Percentiles rank a stretch among this genome's conserved stretches.
Conservation (phyloP, 345 rosid species). For the Reutealis trisperma region DNA sequence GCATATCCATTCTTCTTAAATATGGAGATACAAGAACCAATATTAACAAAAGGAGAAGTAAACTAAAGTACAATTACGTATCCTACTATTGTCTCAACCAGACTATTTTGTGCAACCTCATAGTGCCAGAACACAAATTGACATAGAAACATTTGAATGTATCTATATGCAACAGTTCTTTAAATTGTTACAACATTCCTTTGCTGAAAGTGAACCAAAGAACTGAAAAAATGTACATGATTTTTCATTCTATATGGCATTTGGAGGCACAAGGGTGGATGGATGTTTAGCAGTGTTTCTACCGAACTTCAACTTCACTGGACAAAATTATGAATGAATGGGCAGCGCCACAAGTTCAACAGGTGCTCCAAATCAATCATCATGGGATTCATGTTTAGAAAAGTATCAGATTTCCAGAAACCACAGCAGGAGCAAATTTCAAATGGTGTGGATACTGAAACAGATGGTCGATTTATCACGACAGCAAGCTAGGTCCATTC, state of each 20-base stretch:
- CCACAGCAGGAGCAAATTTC: conserved; percentile 7
- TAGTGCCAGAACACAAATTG: background rate
- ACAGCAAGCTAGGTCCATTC: conserved; percentile 69
- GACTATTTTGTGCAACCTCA: background rate
- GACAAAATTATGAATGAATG: background rate
- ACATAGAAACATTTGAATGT: background rate
- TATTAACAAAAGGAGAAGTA: background rate
- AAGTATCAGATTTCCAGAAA: conserved; percentile 15
- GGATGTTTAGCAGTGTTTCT: conserved; percentile 1
- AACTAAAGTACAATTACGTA: background rate
- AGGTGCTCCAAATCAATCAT: background rate
- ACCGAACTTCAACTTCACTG: conserved; percentile 12
- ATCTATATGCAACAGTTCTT: conserved; percentile 11
- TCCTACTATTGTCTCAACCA: background rate
- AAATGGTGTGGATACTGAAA: background rate
- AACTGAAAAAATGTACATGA: conserved; percentile 27
- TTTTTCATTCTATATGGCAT: background rate
- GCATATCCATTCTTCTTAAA: too few relatives aligned
- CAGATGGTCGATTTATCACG: conserved; percentile 38
- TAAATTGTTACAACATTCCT: conserved; percentile 14
- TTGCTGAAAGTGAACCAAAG: conserved; percentile 19
- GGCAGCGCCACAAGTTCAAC: background rate
- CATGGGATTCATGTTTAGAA: background rate
- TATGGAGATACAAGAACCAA: background rate
- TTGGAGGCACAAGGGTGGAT: background rate